Base-by-base conservation (phyloP, 2,329 filamentous ascomycete species). In the Zymoseptoria crescenta region DNA sequence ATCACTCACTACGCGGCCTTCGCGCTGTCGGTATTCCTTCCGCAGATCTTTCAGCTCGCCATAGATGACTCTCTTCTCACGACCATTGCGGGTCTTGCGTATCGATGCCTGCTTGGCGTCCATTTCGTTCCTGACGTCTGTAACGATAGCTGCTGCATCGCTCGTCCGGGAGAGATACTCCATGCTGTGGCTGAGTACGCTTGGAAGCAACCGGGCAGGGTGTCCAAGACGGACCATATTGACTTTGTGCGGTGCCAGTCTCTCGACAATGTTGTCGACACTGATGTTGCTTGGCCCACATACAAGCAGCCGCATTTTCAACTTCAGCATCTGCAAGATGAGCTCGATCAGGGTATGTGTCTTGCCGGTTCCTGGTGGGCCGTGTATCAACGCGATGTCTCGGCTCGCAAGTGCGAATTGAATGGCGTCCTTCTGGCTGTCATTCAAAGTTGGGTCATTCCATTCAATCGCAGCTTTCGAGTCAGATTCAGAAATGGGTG, bases 181-280 rank as follows among this genome's bases (percentile, higher is more conserved):
- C 0, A 99, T 82, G 0, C 92, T 96, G 74, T 96, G 92, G 64
- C 86, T 87, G 35, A 97, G 74, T 0, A 99, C 91, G 0, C 89
- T 91, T 0, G 92, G 92, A 0, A 99, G 80, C 27, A 99, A 81
- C 20, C 94, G 86, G 1, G 94, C 94, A 0, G 94, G 94, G 73
- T 99, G 94, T 1, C 94, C 94, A 0, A 99, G 83, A 1, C 94
- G 87, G 41, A 97, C 83, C 68, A 97, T 91, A 0, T 91, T 87
- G 1, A 96, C 81, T 69, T 91, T 91, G 73, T 92, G 88, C 0
- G 89, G 85, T 1, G 91, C 85, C 1, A 97, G 82, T 7, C 94
- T 86, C 75, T 99, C 94, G 8, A 96, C 92, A 59, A 99, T 96
- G 70, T 99, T 99, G 80, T 99, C 94, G 1, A 99, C 94, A 0